Conservation (phyloP, 1,284 basidiomycete genomes). For the Calocybe gambosa region DNA sequence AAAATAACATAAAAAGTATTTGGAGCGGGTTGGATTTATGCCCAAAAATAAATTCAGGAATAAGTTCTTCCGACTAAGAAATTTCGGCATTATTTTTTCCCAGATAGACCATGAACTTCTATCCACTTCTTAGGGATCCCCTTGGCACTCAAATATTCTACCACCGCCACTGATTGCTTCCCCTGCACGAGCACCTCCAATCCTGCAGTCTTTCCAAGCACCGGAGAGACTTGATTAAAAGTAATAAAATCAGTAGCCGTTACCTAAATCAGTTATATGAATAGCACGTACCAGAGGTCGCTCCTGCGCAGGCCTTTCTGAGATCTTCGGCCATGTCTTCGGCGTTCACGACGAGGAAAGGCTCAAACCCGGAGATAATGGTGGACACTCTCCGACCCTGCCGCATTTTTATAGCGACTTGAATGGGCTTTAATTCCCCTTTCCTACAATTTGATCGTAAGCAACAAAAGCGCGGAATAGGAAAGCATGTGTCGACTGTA, state of each 20-base stretch:
- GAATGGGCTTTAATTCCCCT: constrained; percentile 65
- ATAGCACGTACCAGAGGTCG: constrained; percentile 56
- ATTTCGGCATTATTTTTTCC: constrained; percentile 36
- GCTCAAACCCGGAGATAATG: constrained; percentile 71
- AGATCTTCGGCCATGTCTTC: constrained; percentile 79
- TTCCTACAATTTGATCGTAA: constrained; percentile 45
- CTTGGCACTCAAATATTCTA: constrained; percentile 56
- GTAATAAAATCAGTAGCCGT: constrained; percentile 1
- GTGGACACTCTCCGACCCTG: constrained; percentile 78
- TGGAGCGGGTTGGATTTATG: too few species aligned
- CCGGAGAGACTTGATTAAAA: constrained; percentile 42
- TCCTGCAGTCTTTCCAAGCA: constrained; percentile 46
- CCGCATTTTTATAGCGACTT: constrained; percentile 62
- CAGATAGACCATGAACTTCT: constrained; percentile 39
- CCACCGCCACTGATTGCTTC: constrained; percentile 64
- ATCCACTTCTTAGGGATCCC: constrained; percentile 83
- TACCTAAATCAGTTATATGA: not conserved
- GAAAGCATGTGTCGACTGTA: constrained; percentile 8
- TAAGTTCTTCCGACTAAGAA: too few species aligned
- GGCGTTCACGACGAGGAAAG: constrained; percentile 56
- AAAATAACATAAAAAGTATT: too few species aligned
- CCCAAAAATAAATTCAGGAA: too few species aligned
- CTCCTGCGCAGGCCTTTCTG: constrained; percentile 67
- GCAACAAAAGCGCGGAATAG: not conserved
- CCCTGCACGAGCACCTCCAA: constrained; percentile 79